A percentile compares a stretch with the other conserved stretches of the same genome.
Conservation (phyloP, 2,329 filamentous ascomycete species). For the Rutstroemia sydowiana region DNA sequence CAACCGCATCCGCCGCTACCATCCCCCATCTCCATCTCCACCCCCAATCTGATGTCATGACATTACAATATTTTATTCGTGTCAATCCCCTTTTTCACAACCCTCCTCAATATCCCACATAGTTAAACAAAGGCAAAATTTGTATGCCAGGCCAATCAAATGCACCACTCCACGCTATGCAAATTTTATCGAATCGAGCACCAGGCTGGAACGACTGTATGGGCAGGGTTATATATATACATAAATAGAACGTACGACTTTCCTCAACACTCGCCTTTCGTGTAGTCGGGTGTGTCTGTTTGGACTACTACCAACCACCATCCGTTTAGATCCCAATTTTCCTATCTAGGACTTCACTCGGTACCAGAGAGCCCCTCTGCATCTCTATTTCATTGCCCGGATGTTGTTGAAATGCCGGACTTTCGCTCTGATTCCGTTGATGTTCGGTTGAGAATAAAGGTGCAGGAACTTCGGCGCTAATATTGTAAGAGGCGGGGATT, state of each 20-base stretch:
- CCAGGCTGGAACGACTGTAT: conserved; percentile 8
- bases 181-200: conserved; percentile 9
- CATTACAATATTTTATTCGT: not conserved
- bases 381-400: conserved; percentile 28
- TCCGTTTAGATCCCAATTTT: conserved; percentile 23
- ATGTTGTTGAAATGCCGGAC: conserved; percentile 26
- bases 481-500: conserved; percentile 14
- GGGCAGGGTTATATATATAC: not conserved
- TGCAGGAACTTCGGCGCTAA: not conserved
- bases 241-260: conserved; percentile 6
- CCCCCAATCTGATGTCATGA: not conserved
- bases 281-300: no score
- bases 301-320: no score
- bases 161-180: conserved; percentile 5
- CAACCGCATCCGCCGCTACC: not conserved
- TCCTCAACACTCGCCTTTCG: no score
- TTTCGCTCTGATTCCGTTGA: conserved; percentile 24
- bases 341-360: conserved; percentile 27
- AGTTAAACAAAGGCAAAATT: no score
- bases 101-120: not conserved
- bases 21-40: not conserved
- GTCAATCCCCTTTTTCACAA: not conserved
- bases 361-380: conserved; percentile 22
- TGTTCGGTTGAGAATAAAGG: conserved; percentile 16
- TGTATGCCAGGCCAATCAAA: no score